Percentiles rank a stretch among this genome's conserved stretches.
Conservation (phyloP, 176 grass and related monocot species). For the Typha latifolia region DNA sequence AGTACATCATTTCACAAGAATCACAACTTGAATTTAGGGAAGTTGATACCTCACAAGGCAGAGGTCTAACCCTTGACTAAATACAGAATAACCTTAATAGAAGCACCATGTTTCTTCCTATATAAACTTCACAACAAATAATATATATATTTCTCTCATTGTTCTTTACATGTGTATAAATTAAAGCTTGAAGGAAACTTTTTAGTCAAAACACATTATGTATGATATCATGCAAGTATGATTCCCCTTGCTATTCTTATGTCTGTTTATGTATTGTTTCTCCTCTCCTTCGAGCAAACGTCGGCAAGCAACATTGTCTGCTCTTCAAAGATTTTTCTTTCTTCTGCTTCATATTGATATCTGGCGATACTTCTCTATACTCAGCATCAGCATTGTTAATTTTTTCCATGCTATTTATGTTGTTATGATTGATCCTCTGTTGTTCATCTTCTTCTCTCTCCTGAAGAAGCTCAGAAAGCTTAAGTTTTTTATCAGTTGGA, state of each 20-base stretch:
- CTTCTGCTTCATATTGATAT: neutral
- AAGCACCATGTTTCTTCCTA: neutral
- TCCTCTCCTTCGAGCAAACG: slow-evolving; percentile 14
- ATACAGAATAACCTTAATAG: neutral
- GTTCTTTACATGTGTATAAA: neutral
- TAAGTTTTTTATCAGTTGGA: slow-evolving; percentile 29
- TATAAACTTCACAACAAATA: neutral
- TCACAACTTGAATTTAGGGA: neutral
- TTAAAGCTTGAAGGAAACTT: neutral
- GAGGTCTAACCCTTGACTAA: neutral
- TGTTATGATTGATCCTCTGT: neutral
- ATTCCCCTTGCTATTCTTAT: neutral
- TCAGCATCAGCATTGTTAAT: slow-evolving; percentile 11
- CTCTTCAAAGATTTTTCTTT: slow-evolving; percentile 18
- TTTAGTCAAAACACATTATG: neutral
- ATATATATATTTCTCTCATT: neutral
- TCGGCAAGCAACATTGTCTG: slow-evolving; percentile 38
- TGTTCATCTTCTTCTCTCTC: slow-evolving; percentile 44
- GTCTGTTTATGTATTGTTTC: slow-evolving; percentile 17
- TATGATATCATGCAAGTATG: neutral
- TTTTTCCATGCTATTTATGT: neutral
- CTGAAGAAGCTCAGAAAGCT: slow-evolving; percentile 51
- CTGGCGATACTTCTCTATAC: neutral
- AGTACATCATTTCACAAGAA: no score
- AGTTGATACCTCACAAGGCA: neutral